Percentiles rank a stretch among this genome's conserved stretches.
phyloP scores from a whole-genome alignment of 2,329 filamentous ascomycete species.

The Fusarium heterosporum region DNA sequence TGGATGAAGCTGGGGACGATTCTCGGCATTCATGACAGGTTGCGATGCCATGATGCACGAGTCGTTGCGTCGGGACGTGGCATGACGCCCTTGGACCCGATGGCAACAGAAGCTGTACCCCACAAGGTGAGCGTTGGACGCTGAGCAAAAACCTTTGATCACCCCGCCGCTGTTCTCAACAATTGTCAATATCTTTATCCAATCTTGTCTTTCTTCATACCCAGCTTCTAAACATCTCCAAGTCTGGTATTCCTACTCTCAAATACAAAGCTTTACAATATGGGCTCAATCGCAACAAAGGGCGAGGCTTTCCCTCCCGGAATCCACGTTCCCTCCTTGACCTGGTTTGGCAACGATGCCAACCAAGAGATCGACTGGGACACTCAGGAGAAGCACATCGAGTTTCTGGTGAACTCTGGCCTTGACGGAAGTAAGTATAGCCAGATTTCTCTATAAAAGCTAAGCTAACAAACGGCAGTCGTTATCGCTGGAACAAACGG shows the following conservation, averaged over 20 bases:
- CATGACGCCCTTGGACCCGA: slow-evolving; percentile 29
- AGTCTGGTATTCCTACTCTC: not conserved
- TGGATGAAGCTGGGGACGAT: slow-evolving; percentile 13
- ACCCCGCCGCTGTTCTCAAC: slow-evolving; percentile 22
- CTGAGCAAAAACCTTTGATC: slow-evolving; percentile 22
- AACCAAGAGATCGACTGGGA: slow-evolving; percentile 68
- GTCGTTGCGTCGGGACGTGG: slow-evolving; percentile 26
- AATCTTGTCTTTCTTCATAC: slow-evolving; percentile 1
- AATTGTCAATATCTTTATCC: slow-evolving; percentile 7
- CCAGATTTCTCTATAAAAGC: fast-evolving
- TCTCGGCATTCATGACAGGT: slow-evolving; percentile 9
- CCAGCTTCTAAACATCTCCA: not conserved
- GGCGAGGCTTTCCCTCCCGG: slow-evolving; percentile 58
- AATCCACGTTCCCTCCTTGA: slow-evolving; percentile 68
- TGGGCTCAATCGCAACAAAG: slow-evolving; percentile 47
- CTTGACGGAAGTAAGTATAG: slow-evolving; percentile 59
- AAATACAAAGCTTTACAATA: slow-evolving; percentile 18
- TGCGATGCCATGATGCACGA: slow-evolving; percentile 1
- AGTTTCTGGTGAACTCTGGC: slow-evolving; percentile 65
- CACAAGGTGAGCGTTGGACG: slow-evolving; percentile 16
- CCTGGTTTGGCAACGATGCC: slow-evolving; percentile 62
- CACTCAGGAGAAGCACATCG: slow-evolving; percentile 63
- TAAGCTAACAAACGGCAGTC: slow-evolving; percentile 52
- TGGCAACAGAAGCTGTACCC: slow-evolving; percentile 18
- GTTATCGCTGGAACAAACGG: slow-evolving; percentile 80